A percentile compares a stretch with the other conserved stretches of the same genome.
phyloP scores from a whole-genome alignment of 2,329 filamentous ascomycete species.

The Penicillium aurantiogriseum region DNA sequence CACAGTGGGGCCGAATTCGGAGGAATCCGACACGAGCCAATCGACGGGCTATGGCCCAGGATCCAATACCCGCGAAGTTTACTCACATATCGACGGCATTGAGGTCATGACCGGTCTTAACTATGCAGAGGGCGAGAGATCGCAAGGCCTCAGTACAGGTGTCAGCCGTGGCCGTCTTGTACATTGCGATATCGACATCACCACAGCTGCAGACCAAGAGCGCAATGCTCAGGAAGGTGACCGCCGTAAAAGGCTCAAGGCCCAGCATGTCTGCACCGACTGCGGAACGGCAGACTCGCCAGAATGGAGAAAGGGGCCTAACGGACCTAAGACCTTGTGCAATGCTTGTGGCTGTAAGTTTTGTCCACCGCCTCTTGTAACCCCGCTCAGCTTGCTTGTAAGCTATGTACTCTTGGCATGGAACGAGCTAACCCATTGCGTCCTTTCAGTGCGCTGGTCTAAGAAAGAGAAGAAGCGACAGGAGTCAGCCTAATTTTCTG shows the following conservation, averaged over 20 bases:
- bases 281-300: constrained; percentile 93
- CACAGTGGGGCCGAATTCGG: constrained; percentile 30
- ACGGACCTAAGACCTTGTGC: constrained; percentile 88
- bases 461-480: constrained; percentile 74
- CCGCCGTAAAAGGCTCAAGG: constrained; percentile 85
- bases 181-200: constrained; percentile 81
- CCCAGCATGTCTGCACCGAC: constrained; percentile 94
- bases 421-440: not conserved
- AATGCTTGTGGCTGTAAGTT: constrained; percentile 83
- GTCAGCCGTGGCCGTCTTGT: constrained; percentile 77
- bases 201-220: constrained; percentile 68
- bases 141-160: constrained; percentile 82
- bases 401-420: not conserved
- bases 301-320: constrained; percentile 93
- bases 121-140: constrained; percentile 85
- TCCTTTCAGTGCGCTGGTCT: constrained; percentile 53
- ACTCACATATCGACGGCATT: constrained; percentile 78
- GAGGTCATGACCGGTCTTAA: constrained; percentile 88
- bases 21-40: constrained; percentile 46
- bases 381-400: not conserved
- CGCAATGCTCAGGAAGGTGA: constrained; percentile 58
- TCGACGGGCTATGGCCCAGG: constrained; percentile 75
- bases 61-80: constrained; percentile 80
- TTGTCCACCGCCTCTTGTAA: not conserved
- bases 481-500: constrained; percentile 19